Conservation (phyloP, 2,329 filamentous ascomycete genomes). For the Pseudodiploospora longispora region DNA sequence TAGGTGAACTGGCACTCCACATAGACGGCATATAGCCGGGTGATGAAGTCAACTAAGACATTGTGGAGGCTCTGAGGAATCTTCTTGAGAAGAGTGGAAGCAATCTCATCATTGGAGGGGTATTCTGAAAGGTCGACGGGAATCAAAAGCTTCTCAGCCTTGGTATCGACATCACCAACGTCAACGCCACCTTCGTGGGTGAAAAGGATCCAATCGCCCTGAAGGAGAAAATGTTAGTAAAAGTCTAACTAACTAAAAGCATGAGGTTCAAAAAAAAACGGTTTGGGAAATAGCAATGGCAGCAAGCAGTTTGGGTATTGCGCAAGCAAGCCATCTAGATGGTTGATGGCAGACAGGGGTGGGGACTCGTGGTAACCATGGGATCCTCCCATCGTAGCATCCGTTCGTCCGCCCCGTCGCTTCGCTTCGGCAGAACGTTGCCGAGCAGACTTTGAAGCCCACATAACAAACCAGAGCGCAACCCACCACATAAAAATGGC, state of each 20-base stretch:
- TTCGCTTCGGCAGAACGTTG: slow-evolving; percentile 13
- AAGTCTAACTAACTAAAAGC: background rate
- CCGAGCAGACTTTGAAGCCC: slow-evolving; percentile 11
- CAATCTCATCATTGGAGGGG: slow-evolving; percentile 93
- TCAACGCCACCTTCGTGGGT: slow-evolving; percentile 99
- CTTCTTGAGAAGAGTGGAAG: slow-evolving; percentile 75
- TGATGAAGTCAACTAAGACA: slow-evolving; percentile 98
- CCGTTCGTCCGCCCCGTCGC: slow-evolving; percentile 28
- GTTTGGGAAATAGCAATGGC: background rate
- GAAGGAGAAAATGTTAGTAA: slow-evolving; percentile 12
- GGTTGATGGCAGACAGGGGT: no score
- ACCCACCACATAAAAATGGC: slow-evolving; percentile 10
- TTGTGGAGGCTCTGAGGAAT: slow-evolving; percentile 95
- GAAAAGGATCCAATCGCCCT: slow-evolving; percentile 99
- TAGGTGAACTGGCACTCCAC: slow-evolving; percentile 99
- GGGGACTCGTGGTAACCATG: no score
- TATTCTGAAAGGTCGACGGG: slow-evolving; percentile 92
- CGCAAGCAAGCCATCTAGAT: background rate
- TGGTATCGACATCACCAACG: slow-evolving; percentile 96
- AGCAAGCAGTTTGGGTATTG: no score
- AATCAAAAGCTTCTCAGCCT: slow-evolving; percentile 97
- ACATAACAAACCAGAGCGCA: slow-evolving; percentile 1
- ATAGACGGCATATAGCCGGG: slow-evolving; percentile 94
- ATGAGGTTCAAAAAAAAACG: background rate
- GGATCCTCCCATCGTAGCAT: slow-evolving; percentile 25